Conservation (phyloP, 2,329 filamentous ascomycete species). For the Rhexocercosporidium sp. region DNA sequence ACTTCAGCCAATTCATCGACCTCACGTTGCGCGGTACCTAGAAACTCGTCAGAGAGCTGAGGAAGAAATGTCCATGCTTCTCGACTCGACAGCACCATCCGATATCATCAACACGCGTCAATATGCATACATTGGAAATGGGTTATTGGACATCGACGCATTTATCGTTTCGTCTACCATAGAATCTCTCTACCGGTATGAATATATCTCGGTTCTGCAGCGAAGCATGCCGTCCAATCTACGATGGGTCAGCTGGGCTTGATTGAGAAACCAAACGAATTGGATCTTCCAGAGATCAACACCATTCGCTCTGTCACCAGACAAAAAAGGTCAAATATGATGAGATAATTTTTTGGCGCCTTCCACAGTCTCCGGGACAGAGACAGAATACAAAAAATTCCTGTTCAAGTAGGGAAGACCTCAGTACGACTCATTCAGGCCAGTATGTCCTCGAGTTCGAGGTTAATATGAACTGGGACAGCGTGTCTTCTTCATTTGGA, state of each 20-base stretch:
- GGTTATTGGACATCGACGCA: constrained; percentile 8
- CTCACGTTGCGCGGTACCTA: neutral
- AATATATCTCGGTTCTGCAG: neutral
- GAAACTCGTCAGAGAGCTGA: neutral
- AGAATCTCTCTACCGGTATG: neutral
- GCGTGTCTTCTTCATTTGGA: no score
- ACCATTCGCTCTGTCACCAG: constrained; percentile 9
- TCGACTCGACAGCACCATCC: neutral
- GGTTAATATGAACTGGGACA: neutral
- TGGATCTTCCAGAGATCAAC: constrained; percentile 2
- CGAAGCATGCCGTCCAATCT: neutral
- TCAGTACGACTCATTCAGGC: neutral
- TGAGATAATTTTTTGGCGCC: neutral
- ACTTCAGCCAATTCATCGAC: no score
- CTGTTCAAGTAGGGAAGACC: neutral
- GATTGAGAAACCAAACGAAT: constrained; percentile 5
- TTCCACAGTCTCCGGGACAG: neutral
- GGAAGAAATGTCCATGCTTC: neutral
- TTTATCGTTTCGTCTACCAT: neutral
- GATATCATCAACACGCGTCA: neutral
- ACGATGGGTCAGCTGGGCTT: constrained; percentile 1
- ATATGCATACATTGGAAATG: neutral
- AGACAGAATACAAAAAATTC: neutral
- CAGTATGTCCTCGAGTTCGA: neutral
- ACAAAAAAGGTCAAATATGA: neutral